Evolutionary conservation across 345 rosid genomes (phyloP), one percentile per base, ranked within the genome.

Genomic region (Dovyalis caffra): DNA sequence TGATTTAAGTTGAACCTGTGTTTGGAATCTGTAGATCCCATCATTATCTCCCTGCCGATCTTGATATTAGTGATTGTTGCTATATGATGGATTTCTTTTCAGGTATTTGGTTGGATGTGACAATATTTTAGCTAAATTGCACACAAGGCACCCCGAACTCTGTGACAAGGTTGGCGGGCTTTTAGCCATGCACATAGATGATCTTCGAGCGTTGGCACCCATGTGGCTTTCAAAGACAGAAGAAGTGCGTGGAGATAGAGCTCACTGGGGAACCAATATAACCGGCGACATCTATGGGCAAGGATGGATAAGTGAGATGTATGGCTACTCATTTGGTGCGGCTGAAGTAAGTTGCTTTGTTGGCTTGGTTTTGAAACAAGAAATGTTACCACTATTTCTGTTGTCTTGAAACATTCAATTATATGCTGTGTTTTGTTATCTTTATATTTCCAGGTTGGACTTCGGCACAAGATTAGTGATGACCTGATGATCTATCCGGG

Each of bases 291-390:
- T 93, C 80, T 95, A 95, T 60, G 97, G 90, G 12, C 68, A 83
- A 85, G 98, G 99, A 73, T 95, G 98, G 98, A 95, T 95, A 69
- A 95, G 98, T 79, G 99, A 95, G 89, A 95, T 95, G 98, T 93
- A 93, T 83, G 99, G 99, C 82, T 95, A 95, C 87, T 93, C 99
- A 51, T 95, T 95, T 81, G 99, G 99, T 79, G 99, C 99, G 12
- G 98, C 99, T 32, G 93, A 95, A 76, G 99, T 95, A 75, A 71
- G 85, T 71, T 71, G 25, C 28, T 79, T 35, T 62, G 18, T 83
- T 71, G 45, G 15, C 70, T 61, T 33, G 43, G 56, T n/a, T 34
- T 34, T 64, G 33, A 58, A 16, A 8, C 1, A 34, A 21, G 2
- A 15, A 25, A 21, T 69, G 61, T 26, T 9, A 1, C n/a, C 15